phyloP scores from a whole-genome alignment of 1,284 basidiomycete species.

The Peniophora sp. region DNA sequence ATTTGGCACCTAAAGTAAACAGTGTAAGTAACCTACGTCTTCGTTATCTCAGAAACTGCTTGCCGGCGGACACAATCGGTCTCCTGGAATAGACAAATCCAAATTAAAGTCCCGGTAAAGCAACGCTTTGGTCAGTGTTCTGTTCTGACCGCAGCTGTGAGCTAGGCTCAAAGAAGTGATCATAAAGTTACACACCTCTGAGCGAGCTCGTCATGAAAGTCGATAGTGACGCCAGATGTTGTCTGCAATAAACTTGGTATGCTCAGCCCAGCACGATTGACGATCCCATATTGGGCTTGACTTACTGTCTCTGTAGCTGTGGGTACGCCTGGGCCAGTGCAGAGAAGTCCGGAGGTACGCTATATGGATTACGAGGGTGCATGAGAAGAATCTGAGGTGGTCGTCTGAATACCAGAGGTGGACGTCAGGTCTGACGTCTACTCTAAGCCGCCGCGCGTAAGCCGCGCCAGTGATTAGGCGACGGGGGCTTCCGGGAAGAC shows the following conservation, averaged over 20 bases:
- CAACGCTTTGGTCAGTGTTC: conserved; percentile 71
- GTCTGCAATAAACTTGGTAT: conserved; percentile 24
- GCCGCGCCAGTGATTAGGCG: too few relatives aligned
- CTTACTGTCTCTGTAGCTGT: conserved; percentile 56
- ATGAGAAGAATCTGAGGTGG: conserved; percentile 22
- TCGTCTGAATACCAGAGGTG: too few relatives aligned
- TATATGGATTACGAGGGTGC: conserved; percentile 59
- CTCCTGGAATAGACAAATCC: conserved; percentile 50
- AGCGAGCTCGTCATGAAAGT: conserved; percentile 65
- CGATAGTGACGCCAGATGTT: conserved; percentile 39
- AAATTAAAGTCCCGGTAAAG: conserved; percentile 70
- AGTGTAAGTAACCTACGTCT: background rate
- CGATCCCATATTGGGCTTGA: conserved; percentile 1
- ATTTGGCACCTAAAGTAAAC: conserved; percentile 49
- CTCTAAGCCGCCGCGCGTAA: too few relatives aligned
- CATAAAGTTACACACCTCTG: conserved; percentile 43
- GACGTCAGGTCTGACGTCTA: too few relatives aligned
- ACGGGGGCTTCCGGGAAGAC: too few relatives aligned
- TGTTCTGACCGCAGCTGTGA: conserved; percentile 18
- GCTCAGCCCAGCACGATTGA: background rate
- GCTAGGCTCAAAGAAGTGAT: background rate
- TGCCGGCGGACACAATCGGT: conserved; percentile 84
- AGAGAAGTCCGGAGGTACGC: conserved; percentile 53
- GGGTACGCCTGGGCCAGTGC: conserved; percentile 53
- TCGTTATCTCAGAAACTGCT: conserved; percentile 14